Base-by-base conservation (phyloP, 1,139 yeast genomes). In the Hyphopichia pseudoburtonii region DNA sequence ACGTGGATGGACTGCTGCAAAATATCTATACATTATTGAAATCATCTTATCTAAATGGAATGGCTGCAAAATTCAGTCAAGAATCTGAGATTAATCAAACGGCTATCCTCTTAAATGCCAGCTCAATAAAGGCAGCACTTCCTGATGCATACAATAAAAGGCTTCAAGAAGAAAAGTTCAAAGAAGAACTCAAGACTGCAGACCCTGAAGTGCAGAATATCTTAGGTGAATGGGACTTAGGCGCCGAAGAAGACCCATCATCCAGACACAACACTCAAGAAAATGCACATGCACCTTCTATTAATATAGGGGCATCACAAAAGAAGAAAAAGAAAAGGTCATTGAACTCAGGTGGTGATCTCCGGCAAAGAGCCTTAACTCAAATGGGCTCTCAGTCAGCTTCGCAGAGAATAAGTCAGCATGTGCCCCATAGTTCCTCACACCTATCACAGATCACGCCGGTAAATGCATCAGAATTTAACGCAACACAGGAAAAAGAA, bases 191-290 rank as follows among this genome's bases (percentile, higher is more conserved):
- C n/a, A 32, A 43, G 3, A 26, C 39, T 1, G 48, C 64, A 1
- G 45, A 59, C 2, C 30, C 32, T 2, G 46, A 51, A 34, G 58
- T 64, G 2, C 47, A 52, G 33, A 41, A 50, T 4, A 45, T 66
- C 7, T 29, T 65, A 12, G 46, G 43, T 10, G 54, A 50, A 10
- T 66, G 72, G 72, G 63, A 60, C 32, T 39, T 32, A 11, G 44
- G 39, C 11, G 43, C 38, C 10, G 32, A 22, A 2, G 28, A 28
- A 7, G 23, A 7, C 23, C 23, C 23, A 21, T 21, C n/a, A n/a
- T n/a, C n/a, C n/a, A n/a, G n/a, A n/a, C n/a, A n/a, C n/a, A n/a
- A n/a, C n/a, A n/a, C n/a, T n/a, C n/a, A n/a, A n/a, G n/a, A n/a
- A n/a, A n/a, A n/a, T n/a, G n/a, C n/a, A n/a, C n/a, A n/a, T 11